phyloP scores from a whole-genome alignment of 83 land plant genomes.

The Diphasiastrum complanatum region DNA sequence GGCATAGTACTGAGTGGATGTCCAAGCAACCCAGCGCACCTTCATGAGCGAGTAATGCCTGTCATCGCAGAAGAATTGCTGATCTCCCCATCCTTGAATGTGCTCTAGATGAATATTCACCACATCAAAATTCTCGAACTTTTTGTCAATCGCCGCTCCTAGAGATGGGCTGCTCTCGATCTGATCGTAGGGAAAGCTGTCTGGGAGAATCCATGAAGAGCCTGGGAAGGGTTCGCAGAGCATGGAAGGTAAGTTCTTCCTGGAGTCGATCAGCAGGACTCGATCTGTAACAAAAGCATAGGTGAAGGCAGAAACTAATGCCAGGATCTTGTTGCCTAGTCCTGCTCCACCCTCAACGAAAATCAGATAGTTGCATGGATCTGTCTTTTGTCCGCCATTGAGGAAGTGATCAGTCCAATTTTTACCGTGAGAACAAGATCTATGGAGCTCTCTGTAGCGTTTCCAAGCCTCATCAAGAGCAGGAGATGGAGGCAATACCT shows the following conservation, averaged over 20 bases:
- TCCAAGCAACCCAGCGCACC: conserved; percentile 21
- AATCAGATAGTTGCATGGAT: conserved; percentile 14
- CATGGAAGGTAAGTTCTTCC: conserved; percentile 13
- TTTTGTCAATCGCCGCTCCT: background rate
- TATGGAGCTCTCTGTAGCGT: conserved; percentile 20
- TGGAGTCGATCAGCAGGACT: conserved; percentile 21
- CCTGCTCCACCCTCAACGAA: conserved; percentile 8
- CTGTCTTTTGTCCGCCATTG: background rate
- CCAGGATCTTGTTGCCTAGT: conserved; percentile 22
- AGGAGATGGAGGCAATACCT: conserved; percentile 2
- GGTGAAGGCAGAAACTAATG: conserved; percentile 24
- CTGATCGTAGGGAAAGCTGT: conserved; percentile 12
- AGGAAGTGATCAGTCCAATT: conserved; percentile 19
- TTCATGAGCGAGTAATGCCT: conserved; percentile 6
- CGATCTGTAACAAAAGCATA: conserved; percentile 24
- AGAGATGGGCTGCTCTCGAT: background rate
- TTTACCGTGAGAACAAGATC: conserved; percentile 11
- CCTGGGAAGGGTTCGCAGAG: conserved; percentile 36
- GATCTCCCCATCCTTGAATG: background rate
- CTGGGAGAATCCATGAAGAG: conserved; percentile 23
- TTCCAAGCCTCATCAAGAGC: conserved; percentile 20
- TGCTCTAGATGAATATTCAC: conserved; percentile 20
- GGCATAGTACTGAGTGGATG: conserved; percentile 28
- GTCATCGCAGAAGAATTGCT: conserved; percentile 27
- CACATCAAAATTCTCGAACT: conserved; percentile 1